These are phyloP conservation scores for Nigrospora sphaerica DNA, from an alignment of 2,329 filamentous ascomycete genomes.

Conservation along the genomic window DNA sequence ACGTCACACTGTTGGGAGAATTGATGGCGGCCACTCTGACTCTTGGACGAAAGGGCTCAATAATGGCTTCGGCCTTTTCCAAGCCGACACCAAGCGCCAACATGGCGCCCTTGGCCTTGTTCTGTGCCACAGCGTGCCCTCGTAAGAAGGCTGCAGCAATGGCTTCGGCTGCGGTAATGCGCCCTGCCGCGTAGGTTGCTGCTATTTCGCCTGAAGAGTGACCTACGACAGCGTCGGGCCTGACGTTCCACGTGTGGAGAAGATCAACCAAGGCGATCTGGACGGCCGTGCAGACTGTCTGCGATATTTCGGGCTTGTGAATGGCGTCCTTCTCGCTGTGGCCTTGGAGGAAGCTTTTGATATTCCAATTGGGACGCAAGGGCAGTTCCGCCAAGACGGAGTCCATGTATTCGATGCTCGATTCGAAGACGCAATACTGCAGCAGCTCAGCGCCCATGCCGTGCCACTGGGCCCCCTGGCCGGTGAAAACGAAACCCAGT, in stretches of 20 bases:
- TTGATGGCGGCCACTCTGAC: constrained; percentile 11
- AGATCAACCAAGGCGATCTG: constrained; percentile 28
- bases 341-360: constrained; percentile 1
- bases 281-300: constrained; percentile 22
- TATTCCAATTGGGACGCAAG: constrained; percentile 3
- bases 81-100: constrained; percentile 7
- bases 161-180: constrained; percentile 6
- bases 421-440: constrained; percentile 5
- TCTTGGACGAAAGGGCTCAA: not conserved
- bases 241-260: constrained; percentile 20
- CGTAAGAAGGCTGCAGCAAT: constrained; percentile 11
- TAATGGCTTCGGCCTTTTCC: too few relatives aligned
- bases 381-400: constrained; percentile 2
- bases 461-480: constrained; percentile 24
- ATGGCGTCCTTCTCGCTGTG: not conserved
- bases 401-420: constrained; percentile 7
- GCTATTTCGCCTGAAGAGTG: constrained; percentile 25
- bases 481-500: constrained; percentile 3
- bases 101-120: constrained; percentile 5
- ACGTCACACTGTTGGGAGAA: constrained; percentile 17
- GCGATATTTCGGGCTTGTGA: constrained; percentile 14
- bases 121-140: constrained; percentile 3
- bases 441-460: constrained; percentile 16
- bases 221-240: constrained; percentile 28
- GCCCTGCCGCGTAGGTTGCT: constrained; percentile 19